Base-by-base conservation (phyloP, 1,139 yeast genomes). In the Yamadazyma diospyri region DNA sequence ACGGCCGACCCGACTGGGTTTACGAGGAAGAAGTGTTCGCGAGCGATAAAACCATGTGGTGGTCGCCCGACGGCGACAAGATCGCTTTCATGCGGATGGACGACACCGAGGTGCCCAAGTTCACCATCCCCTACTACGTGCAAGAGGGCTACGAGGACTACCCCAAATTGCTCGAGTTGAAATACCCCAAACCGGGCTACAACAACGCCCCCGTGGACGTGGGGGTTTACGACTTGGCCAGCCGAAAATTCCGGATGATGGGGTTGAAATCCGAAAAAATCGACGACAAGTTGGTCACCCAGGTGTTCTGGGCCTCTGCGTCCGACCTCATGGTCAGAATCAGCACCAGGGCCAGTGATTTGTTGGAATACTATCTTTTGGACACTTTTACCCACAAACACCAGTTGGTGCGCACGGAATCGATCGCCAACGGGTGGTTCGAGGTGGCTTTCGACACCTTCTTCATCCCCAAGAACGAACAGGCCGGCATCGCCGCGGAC, bases 371-470 rank as follows among this genome's bases (percentile, higher is more conserved):
- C 29, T 69, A 53, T 53, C 69, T 56, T 36, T 63, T 64, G 27
- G 59, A 64, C 41, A 58, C 64, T 16, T 44, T 41, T 29, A 50
- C 29, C 14, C 47, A 56, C 19, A 39, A 52, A 0, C 54, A 67
- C 23, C 44, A 40, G 27, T 63, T 56, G 27, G 57, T 69, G 9
- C 59, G 79, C 39, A 53, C 64, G 4, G 59, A 56, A 30, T 41
- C 42, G 2, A 63, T 66, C 3, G 60, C 68, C 29, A 61, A 72
- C 12, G 68, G 77, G 8, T 75, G 85, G 72, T 87, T 89, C 65
- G 98, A 92, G 53, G 78, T 89, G 24, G 74, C 86, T 6, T 85
- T 81, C 41, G 77, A 81, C 44, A 79, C 94, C 0, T 59, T 74
- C 21, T 81, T 61, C 48, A 69, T 92, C 25, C 95, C 96, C 6